These are phyloP conservation scores for Ascochyta koolunga DNA, from an alignment of 2,329 filamentous ascomycete genomes.

Conservation along the genomic window DNA sequence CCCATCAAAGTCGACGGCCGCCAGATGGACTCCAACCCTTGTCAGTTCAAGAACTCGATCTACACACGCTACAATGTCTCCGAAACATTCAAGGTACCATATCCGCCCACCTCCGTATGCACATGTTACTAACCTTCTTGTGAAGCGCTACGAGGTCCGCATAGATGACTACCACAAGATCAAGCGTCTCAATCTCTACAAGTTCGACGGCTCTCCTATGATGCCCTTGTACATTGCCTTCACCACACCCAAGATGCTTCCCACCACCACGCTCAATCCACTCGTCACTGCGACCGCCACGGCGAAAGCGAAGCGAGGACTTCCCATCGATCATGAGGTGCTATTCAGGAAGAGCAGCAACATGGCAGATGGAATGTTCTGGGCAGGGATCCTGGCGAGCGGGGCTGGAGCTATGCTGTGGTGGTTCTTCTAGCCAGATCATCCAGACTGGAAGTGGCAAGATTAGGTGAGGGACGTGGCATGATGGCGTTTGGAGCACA, in stretches of 20 bases:
- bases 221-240: conserved; percentile 71
- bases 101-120: background rate
- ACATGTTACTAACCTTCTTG: background rate
- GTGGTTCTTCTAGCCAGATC: conserved; percentile 47
- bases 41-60: conserved; percentile 58
- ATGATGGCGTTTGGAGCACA: background rate
- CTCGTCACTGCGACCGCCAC: conserved; percentile 44
- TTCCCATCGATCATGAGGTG: conserved; percentile 51
- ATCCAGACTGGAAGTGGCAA: background rate
- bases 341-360: conserved; percentile 43
- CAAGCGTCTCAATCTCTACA: conserved; percentile 67
- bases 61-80: conserved; percentile 72
- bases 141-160: conserved; percentile 53
- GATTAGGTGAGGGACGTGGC: conserved; percentile 1
- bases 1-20: conserved; percentile 71
- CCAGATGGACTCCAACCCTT: conserved; percentile 70
- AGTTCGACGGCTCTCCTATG: conserved; percentile 68
- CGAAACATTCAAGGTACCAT: conserved; percentile 64
- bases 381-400: conserved; percentile 57
- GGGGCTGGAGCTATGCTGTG: conserved; percentile 56
- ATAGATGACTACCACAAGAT: conserved; percentile 67
- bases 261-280: conserved; percentile 70
- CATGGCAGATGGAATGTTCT: conserved; percentile 56
- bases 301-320: conserved; percentile 46
- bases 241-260: conserved; percentile 70